Evolutionary conservation across 805 yeast genomes (phyloP).

Genomic region (Spathaspora gorwiae): DNA sequence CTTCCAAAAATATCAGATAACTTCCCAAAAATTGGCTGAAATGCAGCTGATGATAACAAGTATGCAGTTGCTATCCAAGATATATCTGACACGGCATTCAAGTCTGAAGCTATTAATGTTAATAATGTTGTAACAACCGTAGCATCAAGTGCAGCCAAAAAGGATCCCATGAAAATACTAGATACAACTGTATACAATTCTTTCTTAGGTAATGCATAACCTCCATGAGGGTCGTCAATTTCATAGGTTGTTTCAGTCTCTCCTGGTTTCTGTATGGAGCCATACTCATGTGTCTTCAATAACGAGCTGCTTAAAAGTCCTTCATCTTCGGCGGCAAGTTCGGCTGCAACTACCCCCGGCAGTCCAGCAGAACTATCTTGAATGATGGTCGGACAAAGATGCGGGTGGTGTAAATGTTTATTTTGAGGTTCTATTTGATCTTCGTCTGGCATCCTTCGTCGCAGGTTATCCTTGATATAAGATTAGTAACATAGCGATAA

Average conservation of each 20-base stretch:
- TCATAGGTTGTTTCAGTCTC: conserved; percentile 1
- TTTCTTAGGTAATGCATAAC: conserved; percentile 26
- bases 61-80: conserved; percentile 76
- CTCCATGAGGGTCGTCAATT: conserved; percentile 13
- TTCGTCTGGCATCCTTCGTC: neutral
- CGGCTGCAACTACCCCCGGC: conserved; percentile 33
- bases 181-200: conserved; percentile 27
- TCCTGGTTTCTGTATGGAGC: conserved; percentile 9
- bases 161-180: conserved; percentile 37
- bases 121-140: conserved; percentile 65
- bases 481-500: too few species aligned
- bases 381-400: conserved; percentile 15
- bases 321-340: conserved; percentile 31
- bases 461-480: too few species aligned
- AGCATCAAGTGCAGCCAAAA: conserved; percentile 61
- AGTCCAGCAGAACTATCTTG: conserved; percentile 27
- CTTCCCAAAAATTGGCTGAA: conserved; percentile 71
- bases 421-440: neutral
- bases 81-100: conserved; percentile 56
- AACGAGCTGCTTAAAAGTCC: conserved; percentile 12
- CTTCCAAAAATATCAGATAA: conserved; percentile 71
- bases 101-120: conserved; percentile 64
- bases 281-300: conserved; percentile 13
- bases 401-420: neutral
- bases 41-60: conserved; percentile 62